Evolutionary conservation across 345 rosid genomes (phyloP), one percentile per base, ranked within the genome.

Genomic region (Brassica rapa): DNA sequence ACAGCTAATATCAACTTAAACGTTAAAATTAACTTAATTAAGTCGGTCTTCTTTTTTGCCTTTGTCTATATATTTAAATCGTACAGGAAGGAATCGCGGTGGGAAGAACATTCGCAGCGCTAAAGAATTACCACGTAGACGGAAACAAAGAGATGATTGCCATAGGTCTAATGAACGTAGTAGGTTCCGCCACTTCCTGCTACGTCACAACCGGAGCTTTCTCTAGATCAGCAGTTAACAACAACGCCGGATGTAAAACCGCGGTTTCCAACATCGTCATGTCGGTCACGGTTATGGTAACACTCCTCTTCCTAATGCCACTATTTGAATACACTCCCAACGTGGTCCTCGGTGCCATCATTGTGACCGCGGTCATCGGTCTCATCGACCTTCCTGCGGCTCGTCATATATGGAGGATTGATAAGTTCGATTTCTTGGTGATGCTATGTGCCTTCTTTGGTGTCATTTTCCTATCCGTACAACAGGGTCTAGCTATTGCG

Each of bases 81-180:
- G 24, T 79, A 63, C 91, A 95, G 99, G 99, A 95, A 86, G 99
- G 99, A 12, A 90, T 95, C 75, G 99, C 99, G 27, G 97, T 93
- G 8, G 99, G 98, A 80, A 91, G 98, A 81, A 95, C 98, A 62
- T 93, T 95, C 75, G 99, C 98, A 33, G 88, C 94, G 39, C 75
- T 95, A 46, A 93, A 90, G 81, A 86, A 91, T 83, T 95, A 93
- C 82, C 87, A 89, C 81, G 91, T 91, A 11, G 99, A 95, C 77
- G 99, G 99, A 21, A 93, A 95, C 91, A 95, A 95, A 86, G 99
- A 95, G 82, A 95, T 95, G 98, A 89, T 95, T 66, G 99, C 99
- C 3, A 91, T 92, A 65, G 99, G 99, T 43, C 35, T 91, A 30
- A 95, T 95, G 99, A 95, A 95, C 86, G 87, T 93, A 14, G 87